Percentiles rank a stretch among this genome's conserved stretches.
Conservation (phyloP, 345 rosid species). For the Ailanthus altissimus region DNA sequence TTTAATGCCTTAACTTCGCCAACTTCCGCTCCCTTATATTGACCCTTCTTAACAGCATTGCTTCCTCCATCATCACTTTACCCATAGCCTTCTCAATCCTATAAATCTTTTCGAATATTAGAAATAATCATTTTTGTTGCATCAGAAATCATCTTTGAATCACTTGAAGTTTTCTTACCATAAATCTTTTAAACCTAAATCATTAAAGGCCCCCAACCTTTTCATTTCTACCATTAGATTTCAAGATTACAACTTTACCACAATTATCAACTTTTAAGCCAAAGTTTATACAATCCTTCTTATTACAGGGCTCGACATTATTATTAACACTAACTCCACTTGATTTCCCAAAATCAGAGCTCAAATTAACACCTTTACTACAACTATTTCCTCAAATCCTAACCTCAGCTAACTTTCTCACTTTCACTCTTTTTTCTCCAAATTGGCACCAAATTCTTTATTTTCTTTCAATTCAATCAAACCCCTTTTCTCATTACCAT, state of each 20-base stretch:
- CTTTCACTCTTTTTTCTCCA: constrained; percentile 31
- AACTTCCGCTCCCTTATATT: constrained; percentile 30
- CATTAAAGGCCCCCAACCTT: constrained; percentile 25
- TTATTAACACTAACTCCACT: constrained; percentile 20
- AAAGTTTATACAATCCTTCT: constrained; percentile 20
- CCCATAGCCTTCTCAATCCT: constrained; percentile 82
- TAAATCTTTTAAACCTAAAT: constrained; percentile 16
- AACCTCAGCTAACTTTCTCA: constrained; percentile 24
- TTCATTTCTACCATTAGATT: constrained; percentile 28
- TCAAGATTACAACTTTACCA: constrained; percentile 23
- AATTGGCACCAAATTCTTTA: constrained; percentile 31
- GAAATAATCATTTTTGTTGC: constrained; percentile 67
- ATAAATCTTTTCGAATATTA: constrained; percentile 82
- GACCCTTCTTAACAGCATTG: constrained; percentile 30
- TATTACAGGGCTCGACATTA: constrained; percentile 13
- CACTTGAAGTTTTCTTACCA: constrained; percentile 34
- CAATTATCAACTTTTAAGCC: constrained; percentile 24
- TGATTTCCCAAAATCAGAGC: constrained; percentile 29
- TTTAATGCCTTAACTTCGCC: constrained; percentile 58
- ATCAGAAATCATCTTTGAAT: constrained; percentile 56
- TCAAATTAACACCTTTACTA: constrained; percentile 23
- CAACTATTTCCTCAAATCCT: constrained; percentile 25
- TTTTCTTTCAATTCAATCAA: constrained; percentile 40
- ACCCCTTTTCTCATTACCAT: constrained; percentile 29
- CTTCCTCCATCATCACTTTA: constrained; percentile 33